Percentiles rank a stretch among this genome's conserved stretches.
Evolutionary conservation across 2,329 filamentous ascomycete species (phyloP).

Genomic region (Claviceps quebecensis): DNA sequence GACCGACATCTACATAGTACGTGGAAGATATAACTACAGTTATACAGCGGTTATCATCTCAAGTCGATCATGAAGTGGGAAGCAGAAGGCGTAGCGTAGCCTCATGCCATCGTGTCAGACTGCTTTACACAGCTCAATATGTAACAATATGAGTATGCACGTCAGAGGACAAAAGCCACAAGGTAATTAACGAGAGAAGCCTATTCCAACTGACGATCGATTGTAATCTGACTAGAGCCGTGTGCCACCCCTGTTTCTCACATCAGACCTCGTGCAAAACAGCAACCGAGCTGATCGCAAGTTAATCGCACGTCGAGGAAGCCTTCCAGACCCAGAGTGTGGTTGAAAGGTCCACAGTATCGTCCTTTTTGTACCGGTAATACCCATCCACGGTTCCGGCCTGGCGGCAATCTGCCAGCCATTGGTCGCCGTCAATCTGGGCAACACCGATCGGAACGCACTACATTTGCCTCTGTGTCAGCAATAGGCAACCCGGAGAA

Average conservation of each 20-base stretch:
- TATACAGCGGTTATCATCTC: background rate
- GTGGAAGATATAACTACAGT: too few relatives aligned
- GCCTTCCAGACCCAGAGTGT: background rate
- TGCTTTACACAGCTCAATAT: background rate
- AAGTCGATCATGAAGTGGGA: conserved; percentile 1
- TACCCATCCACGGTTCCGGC: background rate
- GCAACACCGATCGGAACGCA: background rate
- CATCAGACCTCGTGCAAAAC: too few relatives aligned
- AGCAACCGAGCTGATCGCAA: too few relatives aligned
- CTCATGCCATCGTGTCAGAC: background rate
- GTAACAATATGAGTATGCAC: background rate
- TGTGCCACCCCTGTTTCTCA: too few relatives aligned
- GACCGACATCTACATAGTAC: too few relatives aligned
- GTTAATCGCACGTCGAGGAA: background rate
- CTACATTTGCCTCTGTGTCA: background rate
- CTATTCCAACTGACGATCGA: too few relatives aligned
- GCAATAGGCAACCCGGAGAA: background rate
- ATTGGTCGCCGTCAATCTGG: background rate
- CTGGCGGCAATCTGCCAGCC: background rate
- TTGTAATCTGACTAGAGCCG: too few relatives aligned
- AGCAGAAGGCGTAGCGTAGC: background rate
- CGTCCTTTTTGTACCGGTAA: background rate
- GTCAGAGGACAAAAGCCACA: background rate
- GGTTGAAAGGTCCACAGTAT: background rate
- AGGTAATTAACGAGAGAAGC: too few relatives aligned